These are phyloP conservation scores for Xylariaceae sp. DNA, from an alignment of 2,329 filamentous ascomycete genomes.

Conservation along the genomic window DNA sequence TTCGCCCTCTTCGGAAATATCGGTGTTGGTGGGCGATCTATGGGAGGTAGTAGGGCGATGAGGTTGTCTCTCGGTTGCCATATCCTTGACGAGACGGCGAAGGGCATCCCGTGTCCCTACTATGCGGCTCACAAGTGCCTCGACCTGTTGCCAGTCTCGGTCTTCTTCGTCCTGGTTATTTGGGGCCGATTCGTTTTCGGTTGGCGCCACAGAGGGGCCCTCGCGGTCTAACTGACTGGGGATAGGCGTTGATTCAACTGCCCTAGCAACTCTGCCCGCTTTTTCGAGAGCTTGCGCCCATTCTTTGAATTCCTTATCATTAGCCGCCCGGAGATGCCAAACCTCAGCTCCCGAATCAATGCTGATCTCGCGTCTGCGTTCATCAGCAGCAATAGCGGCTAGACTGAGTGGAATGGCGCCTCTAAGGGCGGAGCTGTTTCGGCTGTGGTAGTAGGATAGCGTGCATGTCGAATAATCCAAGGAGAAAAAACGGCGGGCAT, in stretches of 20 bases:
- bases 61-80: conserved; percentile 56
- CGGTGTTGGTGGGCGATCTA: conserved; percentile 38
- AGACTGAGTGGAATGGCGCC: conserved; percentile 89
- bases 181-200: conserved; percentile 29
- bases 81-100: conserved; percentile 78
- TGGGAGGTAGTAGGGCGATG: conserved; percentile 34
- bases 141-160: conserved; percentile 80
- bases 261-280: conserved; percentile 63
- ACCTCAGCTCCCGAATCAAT: conserved; percentile 96
- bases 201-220: conserved; percentile 21
- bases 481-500: conserved; percentile 90
- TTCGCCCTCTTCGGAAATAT: conserved; percentile 44
- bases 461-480: conserved; percentile 92
- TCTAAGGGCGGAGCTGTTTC: conserved; percentile 84
- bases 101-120: conserved; percentile 85
- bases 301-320: conserved; percentile 75
- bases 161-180: conserved; percentile 34
- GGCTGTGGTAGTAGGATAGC: conserved; percentile 92
- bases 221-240: conserved; percentile 25
- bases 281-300: conserved; percentile 84
- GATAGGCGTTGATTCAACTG: conserved; percentile 39
- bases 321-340: conserved; percentile 85
- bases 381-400: conserved; percentile 85
- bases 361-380: conserved; percentile 82
- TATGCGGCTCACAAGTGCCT: conserved; percentile 77